Evolutionary conservation across 768 basidiomycete species (phyloP), one percentile per base, ranked within the genome.

Genomic region (Porphyrellus cyaneotinctus): DNA sequence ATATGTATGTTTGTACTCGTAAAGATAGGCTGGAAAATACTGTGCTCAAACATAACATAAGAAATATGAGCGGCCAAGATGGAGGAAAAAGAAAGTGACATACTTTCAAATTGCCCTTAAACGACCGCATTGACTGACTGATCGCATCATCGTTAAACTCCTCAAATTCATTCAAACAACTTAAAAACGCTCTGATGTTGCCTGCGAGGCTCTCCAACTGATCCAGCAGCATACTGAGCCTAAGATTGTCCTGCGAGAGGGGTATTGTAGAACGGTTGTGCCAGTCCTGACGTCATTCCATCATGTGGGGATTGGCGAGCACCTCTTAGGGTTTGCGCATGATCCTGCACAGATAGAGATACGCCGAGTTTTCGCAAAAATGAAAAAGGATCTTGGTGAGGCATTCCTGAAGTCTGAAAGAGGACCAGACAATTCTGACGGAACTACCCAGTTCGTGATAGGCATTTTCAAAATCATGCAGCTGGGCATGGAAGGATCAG

Each of bases 401-500:
- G 26, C 80, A 72, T 33, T 79, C 73, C n/a, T 80, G 75, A 24
- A 81, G 68, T 48, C 71, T 69, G 51, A 72, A 78, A 0, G 79
- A 72, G 8, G 81, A 81, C 17, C 73, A 81, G 12, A 81, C 66
- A 26, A 81, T 78, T 1, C 80, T 78, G 38, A 80, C 78, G 0
- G 79, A 80, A 32, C 77, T 77, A 7, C 81, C 80, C 0, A 81
- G 66, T 55, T 80, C 78, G 13, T 78, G 77, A 10, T 77, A 77
- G 3, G 80, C 74, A 20, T 79, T 80, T 41, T 77, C 75, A 47
- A 81, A 81, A 60, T 78, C 78, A 9, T 77, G 71, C n/a, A 81
- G 73, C 75, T 79, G 36, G 9, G n/a, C 11, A 5, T 18, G 6
- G 14, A 17, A 26, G 10, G 13, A 24, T 55, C 39, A 48, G 39